Conservation (phyloP, 768 basidiomycete species). For the Amanita thiersii region DNA sequence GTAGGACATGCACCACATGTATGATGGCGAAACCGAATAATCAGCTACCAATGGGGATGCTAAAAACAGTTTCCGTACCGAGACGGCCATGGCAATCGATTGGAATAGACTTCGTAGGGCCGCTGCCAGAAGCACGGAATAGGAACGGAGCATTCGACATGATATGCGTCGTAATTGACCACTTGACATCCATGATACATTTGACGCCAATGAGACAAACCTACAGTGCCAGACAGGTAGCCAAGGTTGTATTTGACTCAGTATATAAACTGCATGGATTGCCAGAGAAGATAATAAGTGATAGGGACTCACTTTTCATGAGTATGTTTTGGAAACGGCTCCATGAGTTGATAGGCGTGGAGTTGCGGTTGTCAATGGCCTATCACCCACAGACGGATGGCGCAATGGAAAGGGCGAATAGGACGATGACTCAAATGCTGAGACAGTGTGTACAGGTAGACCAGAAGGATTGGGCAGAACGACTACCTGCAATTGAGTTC, state of each 20-base stretch:
- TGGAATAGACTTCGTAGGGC: constrained; percentile 18
- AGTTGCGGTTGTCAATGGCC: constrained; percentile 26
- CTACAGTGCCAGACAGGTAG: constrained; percentile 24
- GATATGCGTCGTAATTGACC: constrained; percentile 21
- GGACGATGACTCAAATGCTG: constrained; percentile 23
- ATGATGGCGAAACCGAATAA: constrained; percentile 16
- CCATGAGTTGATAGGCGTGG: constrained; percentile 18
- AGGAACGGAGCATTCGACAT: constrained; percentile 17
- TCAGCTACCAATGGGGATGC: constrained; percentile 18
- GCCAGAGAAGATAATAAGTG: constrained; percentile 28
- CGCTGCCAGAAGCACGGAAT: constrained; percentile 14
- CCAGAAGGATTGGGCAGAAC: constrained; percentile 24
- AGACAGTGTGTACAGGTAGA: constrained; percentile 16
- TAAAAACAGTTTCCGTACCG: constrained; percentile 19
- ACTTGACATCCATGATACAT: constrained; percentile 16
- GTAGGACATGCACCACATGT: constrained; percentile 19
- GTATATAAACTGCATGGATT: constrained; percentile 31
- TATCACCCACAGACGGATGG: constrained; percentile 38
- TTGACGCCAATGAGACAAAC: constrained; percentile 19
- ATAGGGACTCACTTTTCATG: constrained; percentile 33
- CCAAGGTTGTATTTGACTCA: constrained; percentile 24
- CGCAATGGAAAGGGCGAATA: constrained; percentile 25
- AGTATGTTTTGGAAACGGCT: constrained; percentile 33
- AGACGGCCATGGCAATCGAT: constrained; percentile 18
- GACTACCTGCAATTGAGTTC: constrained; percentile 17